phyloP scores from a whole-genome alignment of 1,284 basidiomycete genomes.

The Quambalaria eucalypti region DNA sequence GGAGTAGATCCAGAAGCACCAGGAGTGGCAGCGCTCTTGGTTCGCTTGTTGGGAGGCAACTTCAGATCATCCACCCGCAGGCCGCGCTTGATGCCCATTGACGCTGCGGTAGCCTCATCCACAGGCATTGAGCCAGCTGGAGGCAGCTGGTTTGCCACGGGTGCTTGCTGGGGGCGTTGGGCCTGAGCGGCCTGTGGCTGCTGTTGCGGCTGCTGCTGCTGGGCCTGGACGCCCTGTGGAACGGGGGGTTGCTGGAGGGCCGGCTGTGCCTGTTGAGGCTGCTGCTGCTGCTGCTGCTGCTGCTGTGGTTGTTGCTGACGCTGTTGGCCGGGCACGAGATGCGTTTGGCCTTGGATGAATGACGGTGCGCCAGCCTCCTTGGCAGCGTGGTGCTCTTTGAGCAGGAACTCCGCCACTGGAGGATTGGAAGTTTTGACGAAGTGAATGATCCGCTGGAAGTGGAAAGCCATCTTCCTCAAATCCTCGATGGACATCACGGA shows the following conservation, averaged over 20 bases:
- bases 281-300: neutral
- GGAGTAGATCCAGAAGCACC: slow-evolving; percentile 6
- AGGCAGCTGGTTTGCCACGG: neutral
- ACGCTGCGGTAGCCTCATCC: slow-evolving; percentile 16
- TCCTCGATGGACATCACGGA: slow-evolving; percentile 35
- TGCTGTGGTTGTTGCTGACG: neutral
- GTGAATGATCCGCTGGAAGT: slow-evolving; percentile 43
- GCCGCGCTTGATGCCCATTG: slow-evolving; percentile 35
- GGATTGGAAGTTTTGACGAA: slow-evolving; percentile 41
- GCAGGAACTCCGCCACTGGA: slow-evolving; percentile 20
- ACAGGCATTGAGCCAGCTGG: neutral
- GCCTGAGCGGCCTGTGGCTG: too few species aligned
- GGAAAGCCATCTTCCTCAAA: slow-evolving; percentile 42
- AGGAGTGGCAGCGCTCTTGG: slow-evolving; percentile 14
- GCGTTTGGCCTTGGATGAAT: neutral
- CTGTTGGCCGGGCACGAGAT: neutral
- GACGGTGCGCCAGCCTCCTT: neutral
- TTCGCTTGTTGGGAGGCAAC: slow-evolving; percentile 35
- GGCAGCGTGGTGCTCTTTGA: slow-evolving; percentile 4
- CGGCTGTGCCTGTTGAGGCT: neutral
- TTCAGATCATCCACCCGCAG: slow-evolving; percentile 41
- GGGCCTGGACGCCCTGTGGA: too few species aligned
- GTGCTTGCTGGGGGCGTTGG: too few species aligned
- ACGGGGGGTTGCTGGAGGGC: neutral
- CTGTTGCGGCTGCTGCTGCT: too few species aligned